Evolutionary conservation across 108 stramenopile species (phyloP), one percentile per base, ranked within the genome.

Genomic region (Cyclotella baltica): DNA sequence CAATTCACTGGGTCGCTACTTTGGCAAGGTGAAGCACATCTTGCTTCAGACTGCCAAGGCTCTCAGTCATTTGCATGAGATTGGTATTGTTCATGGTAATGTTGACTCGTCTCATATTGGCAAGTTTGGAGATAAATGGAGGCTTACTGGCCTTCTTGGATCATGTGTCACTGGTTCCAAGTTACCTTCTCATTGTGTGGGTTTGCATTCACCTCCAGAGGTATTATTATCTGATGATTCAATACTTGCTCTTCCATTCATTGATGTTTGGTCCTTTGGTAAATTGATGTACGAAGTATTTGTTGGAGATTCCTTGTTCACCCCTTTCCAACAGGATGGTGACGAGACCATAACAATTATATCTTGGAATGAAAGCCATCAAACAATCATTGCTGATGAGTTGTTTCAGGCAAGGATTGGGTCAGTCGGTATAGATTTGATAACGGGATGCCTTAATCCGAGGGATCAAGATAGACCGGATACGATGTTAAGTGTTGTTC

Each of bases 201-300:
- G 80, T 18, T 68, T 79, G 31, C 76, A 89, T 31, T 80, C 76
- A 16, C 92, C 92, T 15, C 94, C 94, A 5, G 94, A 95, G 82
- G 87, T 88, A 20, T 71, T 91, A 20, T 52, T 50, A 70, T 70
- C 38, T 30, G 83, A 13, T 78, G 85, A 53, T 37, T n/a, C 43
- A 63, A 34, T 89, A 25, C 43, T 61, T 27, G 78, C 89, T 20
- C 55, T 59, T 19, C 79, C 81, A 22, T 71, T 92, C 25, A 77
- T 89, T 34, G 94, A 95, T 63, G 73, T 87, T 55, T 95, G 94
- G 94, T 86, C 77, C 18, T 93, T 92, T 67, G 94, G 94, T 37
- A 92, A 91, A 67, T 67, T 93, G 70, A 67, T 88, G 51, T 95
- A 87, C 62, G 94, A 95, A 76, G 85, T 86, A 3, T 71, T 95